Evolutionary conservation across 1,284 basidiomycete genomes (phyloP).

Genomic region (Sparassis latifolia): DNA sequence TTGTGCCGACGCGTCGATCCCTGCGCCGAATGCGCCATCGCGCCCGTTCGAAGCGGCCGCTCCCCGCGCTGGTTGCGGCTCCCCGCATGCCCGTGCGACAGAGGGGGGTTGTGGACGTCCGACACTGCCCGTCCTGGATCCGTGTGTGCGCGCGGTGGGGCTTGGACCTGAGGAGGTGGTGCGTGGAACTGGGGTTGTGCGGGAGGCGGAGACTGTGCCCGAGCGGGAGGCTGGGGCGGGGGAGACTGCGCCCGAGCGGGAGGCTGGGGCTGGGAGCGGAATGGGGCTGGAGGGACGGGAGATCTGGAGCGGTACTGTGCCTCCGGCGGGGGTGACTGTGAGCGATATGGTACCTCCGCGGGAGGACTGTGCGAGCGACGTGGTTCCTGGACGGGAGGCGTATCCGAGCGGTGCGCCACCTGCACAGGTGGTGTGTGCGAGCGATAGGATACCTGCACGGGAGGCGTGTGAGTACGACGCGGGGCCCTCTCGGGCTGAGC

Average conservation of each 20-base stretch:
- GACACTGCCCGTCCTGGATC: too few species aligned
- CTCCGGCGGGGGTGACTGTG: background rate
- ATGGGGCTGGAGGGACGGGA: background rate
- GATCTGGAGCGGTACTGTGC: background rate
- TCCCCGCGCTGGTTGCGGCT: too few species aligned
- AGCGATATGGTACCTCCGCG: conserved; percentile 1
- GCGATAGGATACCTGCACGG: background rate
- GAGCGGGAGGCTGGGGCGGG: conserved; percentile 5
- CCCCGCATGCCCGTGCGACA: too few species aligned
- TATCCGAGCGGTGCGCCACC: background rate
- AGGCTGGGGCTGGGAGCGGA: conserved; percentile 5
- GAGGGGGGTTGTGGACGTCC: too few species aligned
- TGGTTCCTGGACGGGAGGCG: conserved; percentile 6
- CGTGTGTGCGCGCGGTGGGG: too few species aligned
- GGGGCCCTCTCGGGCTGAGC: conserved; percentile 9
- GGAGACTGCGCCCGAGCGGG: conserved; percentile 7
- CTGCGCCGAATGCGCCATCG: background rate
- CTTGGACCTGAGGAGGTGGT: background rate
- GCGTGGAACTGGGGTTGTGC: background rate
- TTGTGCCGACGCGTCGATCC: conserved; percentile 2
- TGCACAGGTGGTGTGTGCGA: background rate
- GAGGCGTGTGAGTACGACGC: conserved; percentile 13
- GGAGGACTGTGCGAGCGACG: background rate
- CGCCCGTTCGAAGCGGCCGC: background rate
- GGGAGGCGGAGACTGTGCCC: conserved; percentile 7